Base-by-base conservation (phyloP, 371 early-diverging fungal genomes). In the Choanephora cucurbitarum region DNA sequence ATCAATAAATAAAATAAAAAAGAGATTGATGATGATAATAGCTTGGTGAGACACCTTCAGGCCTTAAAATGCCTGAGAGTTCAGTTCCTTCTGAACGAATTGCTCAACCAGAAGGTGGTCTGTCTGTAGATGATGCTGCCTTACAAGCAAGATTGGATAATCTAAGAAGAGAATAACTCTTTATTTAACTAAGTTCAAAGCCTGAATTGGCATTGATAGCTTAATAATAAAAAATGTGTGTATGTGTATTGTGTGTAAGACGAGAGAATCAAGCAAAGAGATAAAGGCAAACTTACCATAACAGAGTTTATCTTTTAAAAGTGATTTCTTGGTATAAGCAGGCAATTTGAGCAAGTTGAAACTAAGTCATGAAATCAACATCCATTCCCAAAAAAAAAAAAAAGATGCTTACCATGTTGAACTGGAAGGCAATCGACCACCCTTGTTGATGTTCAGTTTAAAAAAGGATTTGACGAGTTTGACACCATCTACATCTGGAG, bases 261-360 rank as follows among this genome's bases (percentile, higher is more conserved):
- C 28, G 32, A 6, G 8, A 22, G 8, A 11, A 34, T 7, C 4
- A 17, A 15, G n/a, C 31, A 18, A 18, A 47, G 34, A 10, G 7
- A 13, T 17, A 1, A 34, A 9, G 10, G 1, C 40, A 44, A 10
- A 8, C 40, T 72, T 74, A 77, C 78, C 81, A 52, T 81, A 80
- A n/a, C 64, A 64, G 9, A 83, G 39, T 43, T 83, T 83, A 39
- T 83, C 84, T 49, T 69, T 67, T 17, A 83, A 53, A 1, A 80
- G 58, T 0, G 82, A 72, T 28, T 83, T 83, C 22, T 79, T 81
- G 22, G 70, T 73, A 59, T 80, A 83, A 1, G 82, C 78, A 6
- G 96, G 96, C n/a, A 96, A 67, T 69, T 95, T 94, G 44, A 96
- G 73, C 40, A 95, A 68, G 57, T 96, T 96, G 61, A 96, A 90